Conservation (phyloP, 345 rosid genomes). For the Limnanthes douglasii region DNA sequence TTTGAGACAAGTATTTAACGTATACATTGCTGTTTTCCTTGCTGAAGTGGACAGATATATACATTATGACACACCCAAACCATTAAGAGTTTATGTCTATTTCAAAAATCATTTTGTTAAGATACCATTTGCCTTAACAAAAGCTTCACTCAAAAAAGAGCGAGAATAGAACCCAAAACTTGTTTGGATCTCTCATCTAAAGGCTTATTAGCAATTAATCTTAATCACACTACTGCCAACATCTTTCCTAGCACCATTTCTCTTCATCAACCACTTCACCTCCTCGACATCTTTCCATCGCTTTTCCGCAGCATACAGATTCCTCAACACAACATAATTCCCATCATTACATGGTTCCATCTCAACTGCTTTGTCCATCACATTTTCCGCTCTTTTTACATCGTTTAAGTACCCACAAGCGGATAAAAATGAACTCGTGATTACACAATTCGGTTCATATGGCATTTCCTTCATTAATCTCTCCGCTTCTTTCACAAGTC, state of each 20-base stretch:
- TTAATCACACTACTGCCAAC: conserved; percentile 62
- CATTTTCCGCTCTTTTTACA: conserved; percentile 32
- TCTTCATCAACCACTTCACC: conserved; percentile 46
- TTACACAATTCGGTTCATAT: conserved; percentile 41
- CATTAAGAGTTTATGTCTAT: no score
- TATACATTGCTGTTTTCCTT: no score
- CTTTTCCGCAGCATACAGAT: conserved; percentile 43
- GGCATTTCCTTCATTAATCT: conserved; percentile 50
- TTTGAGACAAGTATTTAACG: no score
- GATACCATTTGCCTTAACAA: no score
- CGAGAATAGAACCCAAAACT: no score
- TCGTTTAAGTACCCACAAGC: conserved; percentile 52
- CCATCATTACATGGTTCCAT: conserved; percentile 46
- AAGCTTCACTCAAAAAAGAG: no score
- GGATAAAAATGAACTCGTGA: conserved; percentile 47
- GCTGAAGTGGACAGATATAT: no score
- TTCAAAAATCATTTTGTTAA: no score
- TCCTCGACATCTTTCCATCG: conserved; percentile 48
- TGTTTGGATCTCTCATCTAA: no score
- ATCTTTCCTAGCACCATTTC: conserved; percentile 44
- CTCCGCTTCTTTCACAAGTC: conserved; percentile 49
- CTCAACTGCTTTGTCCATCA: conserved; percentile 18
- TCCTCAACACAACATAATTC: conserved; percentile 45
- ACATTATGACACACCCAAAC: no score
- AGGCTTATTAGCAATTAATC: no score